Evolutionary conservation across 2,329 filamentous ascomycete genomes (phyloP).

Genomic region (Parascedosporium putredinis): DNA sequence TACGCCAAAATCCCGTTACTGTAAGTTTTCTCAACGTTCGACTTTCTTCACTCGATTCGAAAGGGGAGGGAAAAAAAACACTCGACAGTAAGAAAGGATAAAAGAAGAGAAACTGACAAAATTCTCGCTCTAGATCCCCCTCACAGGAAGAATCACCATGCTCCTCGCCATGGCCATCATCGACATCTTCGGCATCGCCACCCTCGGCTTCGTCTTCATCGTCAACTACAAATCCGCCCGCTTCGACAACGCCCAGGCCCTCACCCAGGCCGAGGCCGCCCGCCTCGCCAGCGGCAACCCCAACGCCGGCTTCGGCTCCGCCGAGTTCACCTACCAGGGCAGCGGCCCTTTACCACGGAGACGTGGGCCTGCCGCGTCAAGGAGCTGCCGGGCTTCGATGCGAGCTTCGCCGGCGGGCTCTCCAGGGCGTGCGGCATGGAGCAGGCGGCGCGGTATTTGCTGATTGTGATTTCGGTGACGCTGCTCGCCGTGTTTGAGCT

Average conservation of each 20-base stretch:
- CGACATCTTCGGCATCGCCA: background rate
- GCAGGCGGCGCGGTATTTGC: background rate
- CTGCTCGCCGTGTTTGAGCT: constrained; percentile 1
- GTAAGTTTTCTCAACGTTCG: background rate
- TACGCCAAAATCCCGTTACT: background rate
- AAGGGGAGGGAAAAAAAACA: background rate
- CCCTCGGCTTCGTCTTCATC: background rate
- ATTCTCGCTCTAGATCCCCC: background rate
- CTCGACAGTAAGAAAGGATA: background rate
- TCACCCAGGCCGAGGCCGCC: background rate
- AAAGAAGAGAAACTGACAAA: background rate
- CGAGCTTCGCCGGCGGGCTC: background rate
- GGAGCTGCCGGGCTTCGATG: background rate
- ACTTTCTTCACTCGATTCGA: background rate
- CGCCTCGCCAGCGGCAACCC: background rate
- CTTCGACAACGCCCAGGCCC: background rate
- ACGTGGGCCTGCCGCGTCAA: background rate
- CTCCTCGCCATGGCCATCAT: background rate
- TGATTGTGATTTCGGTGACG: background rate
- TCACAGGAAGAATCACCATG: background rate
- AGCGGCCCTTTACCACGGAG: background rate
- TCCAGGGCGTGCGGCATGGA: background rate
- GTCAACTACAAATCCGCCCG: background rate
- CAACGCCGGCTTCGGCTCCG: background rate
- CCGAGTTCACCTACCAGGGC: background rate